phyloP scores from a whole-genome alignment of 345 rosid species.

The Cardiospermum halicacabum region DNA sequence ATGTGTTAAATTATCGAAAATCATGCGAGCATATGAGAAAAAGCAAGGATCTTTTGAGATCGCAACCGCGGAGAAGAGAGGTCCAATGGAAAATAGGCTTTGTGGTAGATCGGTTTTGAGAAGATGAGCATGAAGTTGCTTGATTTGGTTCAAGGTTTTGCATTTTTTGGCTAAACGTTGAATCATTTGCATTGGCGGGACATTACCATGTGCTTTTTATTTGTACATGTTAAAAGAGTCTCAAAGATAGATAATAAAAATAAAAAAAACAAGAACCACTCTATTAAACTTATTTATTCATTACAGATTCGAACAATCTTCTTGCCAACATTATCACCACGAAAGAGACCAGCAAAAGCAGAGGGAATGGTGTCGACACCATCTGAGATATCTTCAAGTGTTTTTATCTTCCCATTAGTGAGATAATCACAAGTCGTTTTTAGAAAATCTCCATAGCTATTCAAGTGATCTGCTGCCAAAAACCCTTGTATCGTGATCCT shows the following conservation, averaged over 20 bases:
- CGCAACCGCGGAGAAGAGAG: conserved; percentile 24
- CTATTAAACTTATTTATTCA: too few species aligned
- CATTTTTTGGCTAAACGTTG: conserved; percentile 14
- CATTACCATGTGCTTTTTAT: too few species aligned
- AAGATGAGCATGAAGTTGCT: conserved; percentile 29
- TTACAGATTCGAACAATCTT: conserved; percentile 29
- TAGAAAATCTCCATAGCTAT: conserved; percentile 28
- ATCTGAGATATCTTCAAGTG: conserved; percentile 41
- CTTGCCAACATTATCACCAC: conserved; percentile 37
- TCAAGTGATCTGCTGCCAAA: conserved; percentile 29
- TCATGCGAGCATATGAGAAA: conserved; percentile 26
- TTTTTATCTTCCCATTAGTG: conserved; percentile 17
- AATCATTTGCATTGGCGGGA: conserved; percentile 21
- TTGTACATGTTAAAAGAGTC: too few species aligned
- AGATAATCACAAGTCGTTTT: conserved; percentile 37
- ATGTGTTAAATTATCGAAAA: conserved; percentile 16
- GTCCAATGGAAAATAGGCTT: conserved; percentile 23
- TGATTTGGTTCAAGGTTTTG: conserved; percentile 28
- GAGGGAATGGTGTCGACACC: conserved; percentile 48
- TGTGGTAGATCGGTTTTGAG: conserved; percentile 17
- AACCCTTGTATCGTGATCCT: conserved; percentile 52
- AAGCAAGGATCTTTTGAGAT: conserved; percentile 15
- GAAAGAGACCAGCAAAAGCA: conserved; percentile 38
- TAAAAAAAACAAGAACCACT: too few species aligned
- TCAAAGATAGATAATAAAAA: too few species aligned